These are phyloP conservation scores for Coniosporium tulheliwenetii DNA, from an alignment of 2,329 filamentous ascomycete species.

Conservation along the genomic window DNA sequence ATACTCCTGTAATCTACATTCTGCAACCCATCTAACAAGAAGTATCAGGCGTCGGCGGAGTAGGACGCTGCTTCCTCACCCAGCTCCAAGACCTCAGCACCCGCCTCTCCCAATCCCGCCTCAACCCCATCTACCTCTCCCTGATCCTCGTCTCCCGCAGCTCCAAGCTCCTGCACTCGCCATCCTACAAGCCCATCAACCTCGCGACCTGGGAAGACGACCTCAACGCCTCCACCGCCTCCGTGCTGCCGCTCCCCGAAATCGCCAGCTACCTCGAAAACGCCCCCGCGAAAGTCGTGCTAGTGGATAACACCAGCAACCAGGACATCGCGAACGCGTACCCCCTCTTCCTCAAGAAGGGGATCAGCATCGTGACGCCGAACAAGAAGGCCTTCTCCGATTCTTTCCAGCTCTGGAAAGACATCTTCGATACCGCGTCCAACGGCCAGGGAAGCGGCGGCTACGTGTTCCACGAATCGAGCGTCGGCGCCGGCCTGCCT, in stretches of 20 bases:
- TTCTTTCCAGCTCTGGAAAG: conserved; percentile 65
- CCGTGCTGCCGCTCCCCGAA: conserved; percentile 51
- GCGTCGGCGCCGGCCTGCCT: conserved; percentile 82
- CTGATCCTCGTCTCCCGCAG: conserved; percentile 79
- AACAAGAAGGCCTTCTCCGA: conserved; percentile 98
- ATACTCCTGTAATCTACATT: not conserved
- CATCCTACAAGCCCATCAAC: conserved; percentile 53
- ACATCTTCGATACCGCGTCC: conserved; percentile 64
- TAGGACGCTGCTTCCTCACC: conserved; percentile 77
- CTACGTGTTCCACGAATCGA: conserved; percentile 88
- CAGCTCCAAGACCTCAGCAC: conserved; percentile 58
- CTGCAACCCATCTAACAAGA: conserved; percentile 2
- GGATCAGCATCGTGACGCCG: conserved; percentile 83
- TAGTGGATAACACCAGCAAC: conserved; percentile 94
- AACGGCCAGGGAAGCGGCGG: conserved; percentile 37
- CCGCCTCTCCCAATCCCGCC: conserved; percentile 33
- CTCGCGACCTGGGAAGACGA: conserved; percentile 44
- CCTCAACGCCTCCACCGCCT: conserved; percentile 46
- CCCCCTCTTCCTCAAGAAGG: conserved; percentile 62
- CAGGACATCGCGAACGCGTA: conserved; percentile 73
- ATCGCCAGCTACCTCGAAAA: conserved; percentile 63
- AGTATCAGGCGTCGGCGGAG: conserved; percentile 65
- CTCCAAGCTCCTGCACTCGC: conserved; percentile 63
- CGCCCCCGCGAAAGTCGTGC: conserved; percentile 61
- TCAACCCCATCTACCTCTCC: conserved; percentile 52